Conservation (phyloP, 140 eudicot species). For the Erigeron philadelphicus region DNA sequence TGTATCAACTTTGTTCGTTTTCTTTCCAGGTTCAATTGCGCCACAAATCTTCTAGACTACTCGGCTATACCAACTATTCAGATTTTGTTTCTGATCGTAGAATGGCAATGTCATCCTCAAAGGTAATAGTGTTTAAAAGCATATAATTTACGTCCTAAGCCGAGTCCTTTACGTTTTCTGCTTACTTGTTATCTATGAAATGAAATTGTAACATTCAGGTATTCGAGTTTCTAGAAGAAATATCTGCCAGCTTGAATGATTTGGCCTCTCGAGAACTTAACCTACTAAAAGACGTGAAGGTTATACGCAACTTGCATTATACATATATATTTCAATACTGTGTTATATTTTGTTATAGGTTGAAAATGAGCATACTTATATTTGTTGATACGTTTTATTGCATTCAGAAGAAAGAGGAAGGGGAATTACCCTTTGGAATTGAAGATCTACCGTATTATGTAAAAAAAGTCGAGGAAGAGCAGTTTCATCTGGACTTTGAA, state of each 20-base stretch:
- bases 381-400: constrained; percentile 25
- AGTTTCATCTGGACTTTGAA: constrained; percentile 70
- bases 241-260: constrained; percentile 69
- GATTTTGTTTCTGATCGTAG: constrained; percentile 62
- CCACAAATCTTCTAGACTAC: constrained; percentile 85
- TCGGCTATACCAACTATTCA: constrained; percentile 79
- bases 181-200: constrained; percentile 1
- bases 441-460: constrained; percentile 81
- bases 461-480: constrained; percentile 64
- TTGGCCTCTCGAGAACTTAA: constrained; percentile 72
- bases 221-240: constrained; percentile 73
- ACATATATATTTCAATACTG: not conserved
- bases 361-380: constrained; percentile 5
- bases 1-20: constrained; percentile 15
- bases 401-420: constrained; percentile 79
- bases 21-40: constrained; percentile 64
- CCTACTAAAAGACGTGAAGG: constrained; percentile 65
- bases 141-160: not conserved
- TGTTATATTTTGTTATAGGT: not conserved
- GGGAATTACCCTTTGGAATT: constrained; percentile 66
- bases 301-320: constrained; percentile 25
- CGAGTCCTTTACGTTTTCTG: not conserved
- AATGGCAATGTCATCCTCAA: constrained; percentile 85
- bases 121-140: constrained; percentile 40
- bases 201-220: constrained; percentile 39